Evolutionary conservation across 495 filamentous ascomycete species (phyloP), one percentile per base, ranked within the genome.

Genomic region (Chaetomium fimeti): DNA sequence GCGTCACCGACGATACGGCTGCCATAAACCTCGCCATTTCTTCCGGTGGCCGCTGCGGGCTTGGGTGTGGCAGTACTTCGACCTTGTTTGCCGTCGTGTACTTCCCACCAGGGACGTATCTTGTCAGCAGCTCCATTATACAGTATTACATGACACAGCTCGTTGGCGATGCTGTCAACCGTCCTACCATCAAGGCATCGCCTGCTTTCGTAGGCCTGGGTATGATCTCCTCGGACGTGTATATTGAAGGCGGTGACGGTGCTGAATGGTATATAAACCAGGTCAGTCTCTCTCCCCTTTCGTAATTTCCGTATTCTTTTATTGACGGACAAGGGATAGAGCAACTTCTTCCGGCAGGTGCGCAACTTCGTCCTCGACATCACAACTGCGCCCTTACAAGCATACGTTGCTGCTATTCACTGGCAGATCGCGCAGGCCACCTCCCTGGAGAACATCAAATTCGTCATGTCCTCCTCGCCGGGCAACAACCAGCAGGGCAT

Each of bases 381-480:
- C 4, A 4, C 5, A 4, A 36, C 9, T 36, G 32, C 32, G 5
- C 32, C 32, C 9, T 4, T 9, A 9, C 5, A 9, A 9, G 9
- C 32, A 9, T 27, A 13, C 24, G 7, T 16, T 5, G 15, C 49
- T 5, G 22, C 24, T 24, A 27, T 52, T n/a, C 49, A 52, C 49
- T 52, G 24, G 24, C 93, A 97, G 73, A 91, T 97, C 1, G 90
- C 90, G 54, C 93, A 98, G 72, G 93, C 93, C 3, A 96, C 93
- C 11, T 90, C 86, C 64, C 74, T 95, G 57, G 89, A 93, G 74
- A 96, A 97, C 72, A 84, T 94, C 63, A 82, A 84, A 40, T 91
- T 96, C 13, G 4, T 5, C 32, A 36, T 36, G 32, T 9, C 5
- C 42, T 36, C 4, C 32, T 5, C 32, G 32, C 32, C 32, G 5